Percentiles rank a stretch among this genome's conserved stretches.
These are phyloP conservation scores for Nitzschia sp. DNA, from an alignment of 108 stramenopile genomes.

Conservation along the genomic window DNA sequence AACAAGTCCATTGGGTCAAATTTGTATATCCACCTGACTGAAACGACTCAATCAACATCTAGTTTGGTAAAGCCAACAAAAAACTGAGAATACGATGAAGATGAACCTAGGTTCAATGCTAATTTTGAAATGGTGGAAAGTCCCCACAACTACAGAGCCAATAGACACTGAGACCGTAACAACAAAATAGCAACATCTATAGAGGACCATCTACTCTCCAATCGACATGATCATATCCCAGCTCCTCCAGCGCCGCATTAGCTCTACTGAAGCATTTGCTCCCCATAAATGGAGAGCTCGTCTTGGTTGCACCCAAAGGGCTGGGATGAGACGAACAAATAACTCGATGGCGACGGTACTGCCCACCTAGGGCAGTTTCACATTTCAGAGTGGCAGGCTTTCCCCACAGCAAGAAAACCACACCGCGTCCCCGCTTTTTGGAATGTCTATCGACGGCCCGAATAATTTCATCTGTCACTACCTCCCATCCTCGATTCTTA, in stretches of 20 bases:
- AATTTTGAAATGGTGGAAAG: no score
- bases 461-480: slow-evolving; percentile 91
- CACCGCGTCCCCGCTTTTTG: slow-evolving; percentile 40
- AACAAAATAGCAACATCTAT: no score
- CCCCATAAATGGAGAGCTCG: slow-evolving; percentile 87
- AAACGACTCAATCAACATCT: no score
- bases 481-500: slow-evolving; percentile 93
- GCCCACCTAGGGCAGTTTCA: slow-evolving; percentile 43
- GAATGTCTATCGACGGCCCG: slow-evolving; percentile 49
- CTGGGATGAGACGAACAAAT: slow-evolving; percentile 87
- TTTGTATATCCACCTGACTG: no score
- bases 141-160: no score
- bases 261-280: slow-evolving; percentile 86
- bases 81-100: no score
- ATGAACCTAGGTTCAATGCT: no score
- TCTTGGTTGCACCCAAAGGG: slow-evolving; percentile 91
- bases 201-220: slow-evolving; percentile 74
- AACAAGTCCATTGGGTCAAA: no score
- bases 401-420: slow-evolving; percentile 98
- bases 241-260: slow-evolving; percentile 79
- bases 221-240: slow-evolving; percentile 73
- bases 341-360: slow-evolving; percentile 45
- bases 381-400: slow-evolving; percentile 87
- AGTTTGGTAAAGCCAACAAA: no score
- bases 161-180: no score